phyloP scores from a whole-genome alignment of 805 yeast species.

The Wickerhamomyces chaumierensis region DNA sequence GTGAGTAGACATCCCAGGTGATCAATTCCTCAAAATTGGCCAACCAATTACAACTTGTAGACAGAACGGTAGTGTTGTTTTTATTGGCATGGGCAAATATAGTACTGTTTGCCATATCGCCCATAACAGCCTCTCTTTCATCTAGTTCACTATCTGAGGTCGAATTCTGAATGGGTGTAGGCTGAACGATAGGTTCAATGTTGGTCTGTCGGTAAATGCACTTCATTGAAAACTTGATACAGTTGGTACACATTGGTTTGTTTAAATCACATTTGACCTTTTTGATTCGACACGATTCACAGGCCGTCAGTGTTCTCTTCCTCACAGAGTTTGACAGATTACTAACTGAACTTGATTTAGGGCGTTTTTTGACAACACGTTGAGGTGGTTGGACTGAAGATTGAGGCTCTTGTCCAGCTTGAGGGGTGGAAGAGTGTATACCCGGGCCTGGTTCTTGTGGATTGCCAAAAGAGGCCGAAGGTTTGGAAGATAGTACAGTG shows the following conservation, averaged over 20 bases:
- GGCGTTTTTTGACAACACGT: background rate
- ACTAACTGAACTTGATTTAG: background rate
- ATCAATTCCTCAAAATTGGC: conserved; percentile 10
- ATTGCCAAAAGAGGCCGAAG: too few species aligned
- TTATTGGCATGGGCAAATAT: too few species aligned
- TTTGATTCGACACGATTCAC: conserved; percentile 29
- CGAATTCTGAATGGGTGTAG: background rate
- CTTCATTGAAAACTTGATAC: conserved; percentile 14
- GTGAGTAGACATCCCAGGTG: conserved; percentile 13
- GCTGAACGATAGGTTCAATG: background rate
- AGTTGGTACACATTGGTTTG: conserved; percentile 34
- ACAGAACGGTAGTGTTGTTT: too few species aligned
- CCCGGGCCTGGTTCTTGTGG: too few species aligned
- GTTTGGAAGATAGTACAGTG: too few species aligned
- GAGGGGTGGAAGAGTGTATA: too few species aligned
- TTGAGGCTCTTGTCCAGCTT: background rate
- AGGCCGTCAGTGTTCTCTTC: conserved; percentile 21
- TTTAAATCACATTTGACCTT: conserved; percentile 38
- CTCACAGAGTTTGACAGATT: conserved; percentile 1
- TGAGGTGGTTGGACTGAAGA: too few species aligned
- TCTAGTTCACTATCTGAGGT: background rate
- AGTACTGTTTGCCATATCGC: conserved; percentile 4
- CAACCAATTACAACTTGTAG: conserved; percentile 12
- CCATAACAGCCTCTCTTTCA: conserved; percentile 1
- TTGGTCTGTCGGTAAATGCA: conserved; percentile 10